phyloP scores from a whole-genome alignment of 1,139 yeast species.

The Debaryomyces robertsiae region DNA sequence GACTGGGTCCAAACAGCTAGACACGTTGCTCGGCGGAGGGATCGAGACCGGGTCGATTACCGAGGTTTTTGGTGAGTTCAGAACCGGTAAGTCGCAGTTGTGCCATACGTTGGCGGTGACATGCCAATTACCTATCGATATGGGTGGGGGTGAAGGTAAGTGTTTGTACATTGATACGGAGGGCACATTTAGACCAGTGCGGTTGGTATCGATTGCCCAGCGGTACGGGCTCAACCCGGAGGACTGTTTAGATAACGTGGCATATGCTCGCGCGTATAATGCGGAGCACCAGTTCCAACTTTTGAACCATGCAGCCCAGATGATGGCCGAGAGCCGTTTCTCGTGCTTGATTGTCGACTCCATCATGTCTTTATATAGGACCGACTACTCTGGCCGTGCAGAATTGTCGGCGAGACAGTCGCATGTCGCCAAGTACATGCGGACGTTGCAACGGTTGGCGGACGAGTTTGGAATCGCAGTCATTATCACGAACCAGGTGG shows the following conservation, averaged over 20 bases:
- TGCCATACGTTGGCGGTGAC: slow-evolving; percentile 97
- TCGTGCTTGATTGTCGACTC: slow-evolving; percentile 87
- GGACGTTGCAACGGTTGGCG: slow-evolving; percentile 88
- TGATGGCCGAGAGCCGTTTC: slow-evolving; percentile 94
- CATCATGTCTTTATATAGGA: slow-evolving; percentile 93
- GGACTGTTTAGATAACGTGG: slow-evolving; percentile 93
- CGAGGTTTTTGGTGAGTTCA: slow-evolving; percentile 94
- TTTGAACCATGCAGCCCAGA: slow-evolving; percentile 85
- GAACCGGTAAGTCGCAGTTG: slow-evolving; percentile 96
- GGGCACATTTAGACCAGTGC: slow-evolving; percentile 92
- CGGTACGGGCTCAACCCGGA: slow-evolving; percentile 93
- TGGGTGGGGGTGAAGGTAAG: slow-evolving; percentile 99
- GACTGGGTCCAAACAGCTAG: slow-evolving; percentile 93
- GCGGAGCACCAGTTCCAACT: slow-evolving; percentile 94
- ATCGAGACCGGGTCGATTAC: slow-evolving; percentile 97
- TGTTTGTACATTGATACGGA: slow-evolving; percentile 96
- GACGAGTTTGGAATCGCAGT: slow-evolving; percentile 99
- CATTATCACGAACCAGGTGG: slow-evolving; percentile 97
- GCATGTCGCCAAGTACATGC: slow-evolving; percentile 91
- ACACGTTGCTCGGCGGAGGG: slow-evolving; percentile 94
- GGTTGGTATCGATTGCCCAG: slow-evolving; percentile 87
- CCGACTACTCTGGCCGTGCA: slow-evolving; percentile 95
- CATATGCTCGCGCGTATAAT: slow-evolving; percentile 95
- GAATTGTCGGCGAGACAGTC: slow-evolving; percentile 94
- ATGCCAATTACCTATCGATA: slow-evolving; percentile 93